Conservation (phyloP, 2,329 filamentous ascomycete species). For the Epichloe coenophiala region DNA sequence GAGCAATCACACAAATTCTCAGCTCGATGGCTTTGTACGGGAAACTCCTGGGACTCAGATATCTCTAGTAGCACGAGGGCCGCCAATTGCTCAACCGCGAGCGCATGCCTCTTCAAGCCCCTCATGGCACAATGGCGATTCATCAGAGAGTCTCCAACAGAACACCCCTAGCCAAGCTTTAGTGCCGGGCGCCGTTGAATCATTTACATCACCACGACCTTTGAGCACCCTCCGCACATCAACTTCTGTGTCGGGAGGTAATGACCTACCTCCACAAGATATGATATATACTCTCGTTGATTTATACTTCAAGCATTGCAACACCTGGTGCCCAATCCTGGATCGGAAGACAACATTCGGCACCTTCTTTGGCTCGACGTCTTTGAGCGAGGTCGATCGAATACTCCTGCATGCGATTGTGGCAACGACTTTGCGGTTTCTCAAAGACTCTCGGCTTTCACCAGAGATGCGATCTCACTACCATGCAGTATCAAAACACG, state of each 20-base stretch:
- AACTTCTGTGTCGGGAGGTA: slow-evolving; percentile 23
- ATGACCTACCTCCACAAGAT: slow-evolving; percentile 44
- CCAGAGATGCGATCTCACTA: slow-evolving; percentile 24
- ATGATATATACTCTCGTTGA: slow-evolving; percentile 46
- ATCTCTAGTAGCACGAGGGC: slow-evolving; percentile 8
- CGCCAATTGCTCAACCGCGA: slow-evolving; percentile 17
- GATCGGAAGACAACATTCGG: slow-evolving; percentile 29
- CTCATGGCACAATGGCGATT: slow-evolving; percentile 14
- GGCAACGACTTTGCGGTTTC: slow-evolving; percentile 27
- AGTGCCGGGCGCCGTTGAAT: background rate
- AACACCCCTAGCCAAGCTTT: slow-evolving; percentile 1
- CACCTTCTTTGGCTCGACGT: slow-evolving; percentile 27
- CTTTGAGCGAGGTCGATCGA: slow-evolving; percentile 24
- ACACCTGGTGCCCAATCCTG: slow-evolving; percentile 40
- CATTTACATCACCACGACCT: slow-evolving; percentile 1
- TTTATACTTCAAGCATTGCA: slow-evolving; percentile 50
- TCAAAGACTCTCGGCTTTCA: slow-evolving; percentile 25
- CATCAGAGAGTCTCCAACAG: slow-evolving; percentile 14
- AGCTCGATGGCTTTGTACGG: slow-evolving; percentile 14
- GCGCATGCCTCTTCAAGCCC: slow-evolving; percentile 27
- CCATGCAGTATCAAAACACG: slow-evolving; percentile 24
- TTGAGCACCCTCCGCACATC: slow-evolving; percentile 8
- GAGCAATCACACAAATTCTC: slow-evolving; percentile 20
- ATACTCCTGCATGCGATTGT: slow-evolving; percentile 31
- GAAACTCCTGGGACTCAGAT: slow-evolving; percentile 12